These are phyloP conservation scores for Brassica balearica DNA, from an alignment of 441 rosid genomes.

Conservation along the genomic window DNA sequence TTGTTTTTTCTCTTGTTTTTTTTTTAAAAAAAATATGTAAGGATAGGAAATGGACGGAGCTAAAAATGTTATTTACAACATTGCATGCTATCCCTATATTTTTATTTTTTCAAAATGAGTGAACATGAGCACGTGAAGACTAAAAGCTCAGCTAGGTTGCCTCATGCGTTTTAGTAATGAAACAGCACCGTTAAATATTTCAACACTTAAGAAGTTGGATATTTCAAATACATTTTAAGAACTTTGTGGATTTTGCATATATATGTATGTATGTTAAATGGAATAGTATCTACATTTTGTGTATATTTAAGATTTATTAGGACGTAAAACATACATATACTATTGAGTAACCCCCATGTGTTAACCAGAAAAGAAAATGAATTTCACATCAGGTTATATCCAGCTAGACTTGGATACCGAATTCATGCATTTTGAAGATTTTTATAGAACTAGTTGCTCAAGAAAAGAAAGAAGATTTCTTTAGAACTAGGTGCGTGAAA, in stretches of 20 bases:
- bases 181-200: background rate
- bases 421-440: background rate
- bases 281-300: background rate
- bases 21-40: background rate
- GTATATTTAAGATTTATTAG: background rate
- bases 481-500: constrained; percentile 22
- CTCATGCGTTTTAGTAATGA: background rate
- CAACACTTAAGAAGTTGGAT: background rate
- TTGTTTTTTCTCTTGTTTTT: background rate
- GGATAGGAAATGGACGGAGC: constrained; percentile 44
- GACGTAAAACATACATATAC: background rate
- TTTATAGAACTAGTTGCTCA: no score
- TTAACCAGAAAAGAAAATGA: constrained; percentile 2
- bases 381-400: background rate
- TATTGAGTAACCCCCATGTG: background rate
- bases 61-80: background rate
- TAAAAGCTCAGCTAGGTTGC: constrained; percentile 1
- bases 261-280: constrained; percentile 1
- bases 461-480: background rate
- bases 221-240: background rate
- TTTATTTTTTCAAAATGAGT: background rate
- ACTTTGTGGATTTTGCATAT: background rate
- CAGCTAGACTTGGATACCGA: constrained; percentile 2
- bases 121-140: background rate
- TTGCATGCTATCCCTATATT: constrained; percentile 19